Conservation (phyloP, 139 green algal genomes). For the Closterium sp. region DNA sequence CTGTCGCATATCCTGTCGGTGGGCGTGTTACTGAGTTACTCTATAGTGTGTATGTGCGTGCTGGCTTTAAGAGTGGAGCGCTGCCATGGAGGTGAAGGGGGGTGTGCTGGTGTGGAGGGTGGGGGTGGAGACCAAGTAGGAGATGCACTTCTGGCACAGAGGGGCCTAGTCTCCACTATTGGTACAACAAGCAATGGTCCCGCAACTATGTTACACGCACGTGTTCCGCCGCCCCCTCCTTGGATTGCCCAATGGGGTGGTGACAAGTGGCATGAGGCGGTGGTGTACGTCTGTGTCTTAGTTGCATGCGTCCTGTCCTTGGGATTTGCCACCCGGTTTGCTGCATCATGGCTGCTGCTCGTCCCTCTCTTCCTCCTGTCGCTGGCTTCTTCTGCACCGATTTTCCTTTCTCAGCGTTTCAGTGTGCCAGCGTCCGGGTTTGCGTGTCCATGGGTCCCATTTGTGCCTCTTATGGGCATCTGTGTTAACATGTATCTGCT, state of each 20-base stretch:
- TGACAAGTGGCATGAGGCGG: conserved; percentile 15
- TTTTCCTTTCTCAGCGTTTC: conserved; percentile 10
- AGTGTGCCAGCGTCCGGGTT: not conserved
- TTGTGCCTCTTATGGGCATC: conserved; percentile 34
- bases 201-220: not conserved
- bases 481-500: conserved; percentile 41
- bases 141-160: not conserved
- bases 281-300: not conserved
- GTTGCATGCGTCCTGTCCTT: not conserved
- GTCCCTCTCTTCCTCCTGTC: not conserved
- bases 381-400: not conserved
- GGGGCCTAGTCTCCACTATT: not conserved
- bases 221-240: not conserved
- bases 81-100: not conserved
- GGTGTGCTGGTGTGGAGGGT: not conserved
- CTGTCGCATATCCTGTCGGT: conserved; percentile 50
- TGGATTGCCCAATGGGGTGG: not conserved
- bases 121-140: not conserved
- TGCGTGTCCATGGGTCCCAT: conserved; percentile 35
- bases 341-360: not conserved
- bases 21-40: conserved; percentile 41
- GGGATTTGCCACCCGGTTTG: conserved; percentile 12
- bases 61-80: not conserved
- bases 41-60: conserved; percentile 35
- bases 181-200: not conserved